Evolutionary conservation across 345 rosid species (phyloP).

Genomic region (Citrus cavaleriei): DNA sequence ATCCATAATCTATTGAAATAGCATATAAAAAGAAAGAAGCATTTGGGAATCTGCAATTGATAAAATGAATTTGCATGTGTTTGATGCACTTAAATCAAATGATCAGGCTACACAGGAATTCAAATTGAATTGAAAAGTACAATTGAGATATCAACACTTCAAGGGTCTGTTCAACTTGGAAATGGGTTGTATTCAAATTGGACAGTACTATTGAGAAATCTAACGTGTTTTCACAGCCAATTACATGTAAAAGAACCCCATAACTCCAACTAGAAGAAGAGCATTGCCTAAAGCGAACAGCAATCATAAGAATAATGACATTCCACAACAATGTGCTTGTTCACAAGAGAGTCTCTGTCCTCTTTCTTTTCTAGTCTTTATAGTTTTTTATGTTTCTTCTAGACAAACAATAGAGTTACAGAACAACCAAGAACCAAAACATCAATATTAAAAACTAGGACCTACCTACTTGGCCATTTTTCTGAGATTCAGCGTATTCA

Average conservation of each 20-base stretch:
- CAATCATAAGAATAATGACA: background rate
- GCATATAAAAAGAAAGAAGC: background rate
- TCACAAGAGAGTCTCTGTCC: background rate
- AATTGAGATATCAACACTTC: background rate
- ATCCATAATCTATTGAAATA: background rate
- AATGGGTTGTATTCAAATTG: background rate
- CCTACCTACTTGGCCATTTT: background rate
- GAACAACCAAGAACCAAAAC: background rate
- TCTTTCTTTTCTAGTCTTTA: too few relatives aligned
- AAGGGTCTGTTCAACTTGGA: background rate
- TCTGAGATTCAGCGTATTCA: background rate
- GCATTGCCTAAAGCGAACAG: background rate
- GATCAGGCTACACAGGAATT: background rate
- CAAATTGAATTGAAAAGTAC: too few relatives aligned
- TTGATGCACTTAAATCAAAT: background rate
- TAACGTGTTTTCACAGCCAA: background rate
- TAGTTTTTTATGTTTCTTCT: background rate
- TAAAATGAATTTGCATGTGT: background rate
- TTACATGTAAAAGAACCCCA: background rate
- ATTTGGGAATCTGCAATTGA: background rate
- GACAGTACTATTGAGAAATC: background rate
- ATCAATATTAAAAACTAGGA: background rate
- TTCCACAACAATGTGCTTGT: background rate
- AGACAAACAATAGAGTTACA: background rate
- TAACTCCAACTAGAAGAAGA: background rate